These are phyloP conservation scores for Arbutus unedo DNA, from an alignment of 148 eudicot genomes.

Conservation along the genomic window DNA sequence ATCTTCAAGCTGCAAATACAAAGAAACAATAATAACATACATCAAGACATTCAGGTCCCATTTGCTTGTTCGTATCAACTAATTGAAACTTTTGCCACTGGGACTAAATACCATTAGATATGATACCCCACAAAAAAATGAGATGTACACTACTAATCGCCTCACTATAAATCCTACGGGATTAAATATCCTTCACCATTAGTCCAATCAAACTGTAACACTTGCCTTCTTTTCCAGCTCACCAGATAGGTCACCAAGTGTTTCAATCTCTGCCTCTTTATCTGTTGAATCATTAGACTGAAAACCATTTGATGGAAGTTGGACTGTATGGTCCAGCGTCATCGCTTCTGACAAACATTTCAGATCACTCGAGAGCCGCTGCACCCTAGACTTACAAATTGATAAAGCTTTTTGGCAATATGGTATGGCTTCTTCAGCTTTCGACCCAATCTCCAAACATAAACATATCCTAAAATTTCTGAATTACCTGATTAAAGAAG, in stretches of 20 bases:
- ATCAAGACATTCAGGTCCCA: not conserved
- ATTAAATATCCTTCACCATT: not conserved
- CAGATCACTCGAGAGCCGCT: conserved; percentile 57
- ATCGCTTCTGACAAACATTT: conserved; percentile 32
- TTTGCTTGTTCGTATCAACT: not conserved
- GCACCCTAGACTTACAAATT: conserved; percentile 69
- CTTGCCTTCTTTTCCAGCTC: conserved; percentile 93
- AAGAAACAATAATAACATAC: not conserved
- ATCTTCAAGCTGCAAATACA: conserved; percentile 75
- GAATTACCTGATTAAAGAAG: conserved; percentile 46
- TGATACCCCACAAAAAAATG: not conserved
- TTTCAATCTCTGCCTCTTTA: conserved; percentile 66
- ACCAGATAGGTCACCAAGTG: conserved; percentile 50
- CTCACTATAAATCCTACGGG: not conserved
- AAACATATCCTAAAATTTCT: conserved; percentile 93
- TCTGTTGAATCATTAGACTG: conserved; percentile 33
- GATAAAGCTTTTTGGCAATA: conserved; percentile 85
- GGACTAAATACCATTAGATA: not conserved
- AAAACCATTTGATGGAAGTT: conserved; percentile 37
- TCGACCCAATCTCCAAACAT: conserved; percentile 78
- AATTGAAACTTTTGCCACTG: not conserved
- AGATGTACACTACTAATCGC: not conserved
- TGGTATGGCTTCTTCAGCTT: conserved; percentile 77
- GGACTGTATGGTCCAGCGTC: conserved; percentile 23
- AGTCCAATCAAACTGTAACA: not conserved